A percentile compares a stretch with the other conserved stretches of the same genome.
phyloP scores from a whole-genome alignment of 345 rosid species.

The Camelina hispida region DNA sequence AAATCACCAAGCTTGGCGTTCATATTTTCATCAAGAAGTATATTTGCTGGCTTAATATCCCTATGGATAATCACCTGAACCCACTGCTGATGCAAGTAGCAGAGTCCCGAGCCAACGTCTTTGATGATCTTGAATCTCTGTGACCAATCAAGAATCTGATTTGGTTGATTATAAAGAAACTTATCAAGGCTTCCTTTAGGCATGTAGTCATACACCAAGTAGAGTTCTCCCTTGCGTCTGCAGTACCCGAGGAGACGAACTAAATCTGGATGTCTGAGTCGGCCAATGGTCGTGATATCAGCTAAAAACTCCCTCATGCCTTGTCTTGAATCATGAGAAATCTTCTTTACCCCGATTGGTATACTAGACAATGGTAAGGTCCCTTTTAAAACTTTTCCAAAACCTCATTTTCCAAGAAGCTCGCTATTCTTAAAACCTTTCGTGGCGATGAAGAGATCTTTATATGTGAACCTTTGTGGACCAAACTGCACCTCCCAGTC shows the following conservation, averaged over 20 bases:
- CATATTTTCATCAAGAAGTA: slow-evolving; percentile 70
- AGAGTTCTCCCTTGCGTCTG: slow-evolving; percentile 60
- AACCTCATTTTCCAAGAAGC: slow-evolving; percentile 76
- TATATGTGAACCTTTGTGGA: slow-evolving; percentile 68
- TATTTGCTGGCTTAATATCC: slow-evolving; percentile 80
- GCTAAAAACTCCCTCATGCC: slow-evolving; percentile 83
- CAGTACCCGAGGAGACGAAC: slow-evolving; percentile 86
- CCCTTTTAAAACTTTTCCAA: slow-evolving; percentile 71
- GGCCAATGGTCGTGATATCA: slow-evolving; percentile 72
- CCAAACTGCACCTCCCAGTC: slow-evolving; percentile 74
- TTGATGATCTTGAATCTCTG: slow-evolving; percentile 66
- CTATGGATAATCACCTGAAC: slow-evolving; percentile 76
- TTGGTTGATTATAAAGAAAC: slow-evolving; percentile 42
- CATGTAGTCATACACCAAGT: slow-evolving; percentile 69
- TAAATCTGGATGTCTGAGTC: slow-evolving; percentile 68
- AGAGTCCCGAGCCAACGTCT: slow-evolving; percentile 69
- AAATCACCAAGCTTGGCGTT: slow-evolving; percentile 74
- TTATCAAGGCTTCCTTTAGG: slow-evolving; percentile 75
- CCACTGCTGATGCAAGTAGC: slow-evolving; percentile 51
- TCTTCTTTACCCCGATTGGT: slow-evolving; percentile 71
- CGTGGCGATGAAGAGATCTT: slow-evolving; percentile 61
- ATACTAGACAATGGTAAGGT: slow-evolving; percentile 45
- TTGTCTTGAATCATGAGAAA: slow-evolving; percentile 57
- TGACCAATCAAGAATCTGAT: slow-evolving; percentile 59
- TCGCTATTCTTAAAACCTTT: slow-evolving; percentile 67